Percentiles rank a stretch among this genome's conserved stretches.
phyloP scores from a whole-genome alignment of 805 yeast genomes.

The Candida oleophila region DNA sequence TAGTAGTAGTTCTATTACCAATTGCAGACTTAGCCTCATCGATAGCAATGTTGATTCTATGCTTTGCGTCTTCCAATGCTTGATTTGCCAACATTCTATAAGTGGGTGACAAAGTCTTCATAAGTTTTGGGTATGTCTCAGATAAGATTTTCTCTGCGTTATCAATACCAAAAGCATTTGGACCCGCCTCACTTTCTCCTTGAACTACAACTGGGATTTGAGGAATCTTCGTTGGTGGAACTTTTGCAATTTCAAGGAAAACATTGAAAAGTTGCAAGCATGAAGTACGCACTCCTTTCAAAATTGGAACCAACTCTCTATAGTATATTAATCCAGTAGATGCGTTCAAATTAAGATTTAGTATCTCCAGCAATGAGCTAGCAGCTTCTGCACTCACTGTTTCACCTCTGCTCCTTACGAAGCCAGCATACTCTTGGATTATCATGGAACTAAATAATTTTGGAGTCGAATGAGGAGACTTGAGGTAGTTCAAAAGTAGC shows the following conservation, averaged over 20 bases:
- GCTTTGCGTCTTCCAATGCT: slow-evolving; percentile 75
- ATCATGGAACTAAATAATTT: slow-evolving; percentile 68
- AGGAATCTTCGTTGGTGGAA: slow-evolving; percentile 71
- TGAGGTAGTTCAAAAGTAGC: slow-evolving; percentile 40
- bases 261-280: slow-evolving; percentile 80
- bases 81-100: slow-evolving; percentile 69
- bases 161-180: slow-evolving; percentile 82
- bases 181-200: slow-evolving; percentile 93
- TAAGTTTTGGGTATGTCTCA: slow-evolving; percentile 65
- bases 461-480: slow-evolving; percentile 76
- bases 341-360: slow-evolving; percentile 21
- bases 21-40: slow-evolving; percentile 61
- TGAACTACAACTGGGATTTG: slow-evolving; percentile 85
- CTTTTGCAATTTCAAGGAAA: slow-evolving; percentile 72
- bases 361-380: slow-evolving; percentile 18
- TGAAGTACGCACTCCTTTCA: slow-evolving; percentile 82
- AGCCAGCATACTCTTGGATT: slow-evolving; percentile 62
- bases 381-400: slow-evolving; percentile 17
- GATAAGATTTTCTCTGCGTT: slow-evolving; percentile 68
- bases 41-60: slow-evolving; percentile 63
- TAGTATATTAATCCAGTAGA: slow-evolving; percentile 55
- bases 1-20: slow-evolving; percentile 51
- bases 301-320: slow-evolving; percentile 83
- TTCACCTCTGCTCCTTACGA: slow-evolving; percentile 17
- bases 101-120: slow-evolving; percentile 62